Percentiles rank a stretch among this genome's conserved stretches.
Evolutionary conservation across 2,329 filamentous ascomycete genomes (phyloP).

Genomic region (Phaeoacremonium minimum): DNA sequence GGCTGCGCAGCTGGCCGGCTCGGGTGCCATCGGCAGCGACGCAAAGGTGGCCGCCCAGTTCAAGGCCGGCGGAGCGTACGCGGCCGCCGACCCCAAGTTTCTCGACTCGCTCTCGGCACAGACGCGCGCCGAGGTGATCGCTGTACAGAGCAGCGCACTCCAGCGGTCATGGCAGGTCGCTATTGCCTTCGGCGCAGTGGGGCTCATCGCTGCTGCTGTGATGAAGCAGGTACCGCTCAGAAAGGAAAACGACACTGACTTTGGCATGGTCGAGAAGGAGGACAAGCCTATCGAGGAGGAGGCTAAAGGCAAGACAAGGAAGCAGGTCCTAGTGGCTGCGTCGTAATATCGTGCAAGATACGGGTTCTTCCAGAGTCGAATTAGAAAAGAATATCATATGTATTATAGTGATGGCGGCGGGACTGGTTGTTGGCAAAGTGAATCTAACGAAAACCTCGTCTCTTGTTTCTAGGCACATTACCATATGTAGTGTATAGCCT

Average conservation of each 20-base stretch:
- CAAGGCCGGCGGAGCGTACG: slow-evolving; percentile 18
- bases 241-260: slow-evolving; percentile 21
- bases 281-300: too few species aligned
- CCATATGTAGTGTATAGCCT: too few species aligned
- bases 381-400: too few species aligned
- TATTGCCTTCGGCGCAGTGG: slow-evolving; percentile 18
- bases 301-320: too few species aligned
- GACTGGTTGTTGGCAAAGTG: too few species aligned
- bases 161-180: slow-evolving; percentile 17
- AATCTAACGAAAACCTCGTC: too few species aligned
- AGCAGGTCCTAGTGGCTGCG: too few species aligned
- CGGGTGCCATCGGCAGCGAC: slow-evolving; percentile 12
- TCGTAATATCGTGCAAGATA: too few species aligned
- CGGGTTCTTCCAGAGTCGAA: too few species aligned
- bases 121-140: slow-evolving; percentile 13
- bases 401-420: too few species aligned
- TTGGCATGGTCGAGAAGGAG: slow-evolving; percentile 15
- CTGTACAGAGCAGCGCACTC: slow-evolving; percentile 10
- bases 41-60: slow-evolving; percentile 8
- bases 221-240: slow-evolving; percentile 17
- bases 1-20: slow-evolving; percentile 9
- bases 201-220: slow-evolving; percentile 13
- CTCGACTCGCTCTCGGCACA: slow-evolving; percentile 8
- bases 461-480: too few species aligned
- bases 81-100: slow-evolving; percentile 14